These are phyloP conservation scores for Aspergillus udagawae DNA, from an alignment of 2,329 filamentous ascomycete species.

Conservation along the genomic window DNA sequence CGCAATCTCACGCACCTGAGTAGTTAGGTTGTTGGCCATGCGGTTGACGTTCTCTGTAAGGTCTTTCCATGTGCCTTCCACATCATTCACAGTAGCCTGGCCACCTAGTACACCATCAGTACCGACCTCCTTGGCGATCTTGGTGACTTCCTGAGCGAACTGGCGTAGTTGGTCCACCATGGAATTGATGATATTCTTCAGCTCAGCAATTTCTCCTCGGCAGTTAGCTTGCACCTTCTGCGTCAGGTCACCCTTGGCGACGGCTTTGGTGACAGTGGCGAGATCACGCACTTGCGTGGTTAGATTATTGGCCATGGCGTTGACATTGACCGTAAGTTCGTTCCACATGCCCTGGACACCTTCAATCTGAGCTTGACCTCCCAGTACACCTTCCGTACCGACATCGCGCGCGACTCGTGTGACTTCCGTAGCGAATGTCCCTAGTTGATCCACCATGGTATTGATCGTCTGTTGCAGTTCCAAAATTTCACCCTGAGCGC, in stretches of 20 bases:
- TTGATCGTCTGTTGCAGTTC: constrained; percentile 83
- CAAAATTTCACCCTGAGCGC: constrained; percentile 75
- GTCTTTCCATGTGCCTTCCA: constrained; percentile 95
- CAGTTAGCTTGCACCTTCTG: constrained; percentile 94
- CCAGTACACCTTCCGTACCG: constrained; percentile 76
- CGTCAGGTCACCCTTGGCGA: constrained; percentile 80
- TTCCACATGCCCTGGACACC: constrained; percentile 88
- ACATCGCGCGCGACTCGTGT: constrained; percentile 79
- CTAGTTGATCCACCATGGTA: constrained; percentile 82
- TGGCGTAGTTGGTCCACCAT: constrained; percentile 98
- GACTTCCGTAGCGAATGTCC: constrained; percentile 79
- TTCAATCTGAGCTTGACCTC: constrained; percentile 77
- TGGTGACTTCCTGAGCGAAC: constrained; percentile 94
- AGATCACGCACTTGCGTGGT: constrained; percentile 93
- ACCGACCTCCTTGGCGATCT: constrained; percentile 91
- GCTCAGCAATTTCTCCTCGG: constrained; percentile 84
- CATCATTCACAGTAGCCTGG: constrained; percentile 92
- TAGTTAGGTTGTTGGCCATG: constrained; percentile 97
- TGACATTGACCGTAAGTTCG: constrained; percentile 79
- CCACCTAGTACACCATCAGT: constrained; percentile 92
- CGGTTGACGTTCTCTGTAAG: constrained; percentile 94
- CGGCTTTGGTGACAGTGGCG: constrained; percentile 68
- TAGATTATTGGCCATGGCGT: constrained; percentile 82
- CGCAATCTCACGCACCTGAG: constrained; percentile 95
- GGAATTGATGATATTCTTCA: constrained; percentile 98